These are phyloP conservation scores for Rhizophora apiculata DNA, from an alignment of 345 rosid genomes.

Conservation along the genomic window DNA sequence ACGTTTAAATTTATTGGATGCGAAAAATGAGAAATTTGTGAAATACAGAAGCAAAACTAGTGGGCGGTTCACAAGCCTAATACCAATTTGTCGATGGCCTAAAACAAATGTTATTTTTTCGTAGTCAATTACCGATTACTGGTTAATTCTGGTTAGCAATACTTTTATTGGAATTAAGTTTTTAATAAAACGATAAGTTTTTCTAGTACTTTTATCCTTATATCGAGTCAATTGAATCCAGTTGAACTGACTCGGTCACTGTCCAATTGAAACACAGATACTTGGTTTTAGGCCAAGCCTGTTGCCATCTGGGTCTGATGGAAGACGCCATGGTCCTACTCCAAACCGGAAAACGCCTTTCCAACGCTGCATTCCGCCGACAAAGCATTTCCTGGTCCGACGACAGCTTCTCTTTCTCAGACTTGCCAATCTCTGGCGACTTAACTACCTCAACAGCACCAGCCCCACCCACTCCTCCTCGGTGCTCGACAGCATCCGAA, in stretches of 20 bases:
- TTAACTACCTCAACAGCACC: slow-evolving; percentile 34
- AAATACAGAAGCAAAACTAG: too few relatives aligned
- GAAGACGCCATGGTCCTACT: slow-evolving; percentile 96
- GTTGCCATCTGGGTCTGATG: slow-evolving; percentile 88
- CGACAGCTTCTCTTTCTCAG: slow-evolving; percentile 68
- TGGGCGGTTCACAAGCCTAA: too few relatives aligned
- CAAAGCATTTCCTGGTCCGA: slow-evolving; percentile 82
- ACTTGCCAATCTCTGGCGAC: slow-evolving; percentile 31
- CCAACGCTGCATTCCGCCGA: slow-evolving; percentile 91
- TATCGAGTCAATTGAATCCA: too few relatives aligned
- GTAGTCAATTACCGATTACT: neutral
- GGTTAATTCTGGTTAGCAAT: neutral
- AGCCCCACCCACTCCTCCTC: slow-evolving; percentile 56
- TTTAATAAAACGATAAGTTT: neutral
- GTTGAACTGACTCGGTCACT: slow-evolving; percentile 1
- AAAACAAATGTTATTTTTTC: neutral
- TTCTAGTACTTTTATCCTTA: neutral
- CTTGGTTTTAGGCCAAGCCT: slow-evolving; percentile 81
- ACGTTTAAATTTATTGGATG: too few relatives aligned
- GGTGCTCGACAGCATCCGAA: slow-evolving; percentile 43
- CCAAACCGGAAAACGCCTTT: slow-evolving; percentile 88
- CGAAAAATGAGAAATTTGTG: too few relatives aligned
- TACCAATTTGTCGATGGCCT: too few relatives aligned
- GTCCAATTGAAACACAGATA: slow-evolving; percentile 41
- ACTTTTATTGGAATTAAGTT: neutral